Conservation (phyloP, 306 rosid species). For the Medicago lupulina region DNA sequence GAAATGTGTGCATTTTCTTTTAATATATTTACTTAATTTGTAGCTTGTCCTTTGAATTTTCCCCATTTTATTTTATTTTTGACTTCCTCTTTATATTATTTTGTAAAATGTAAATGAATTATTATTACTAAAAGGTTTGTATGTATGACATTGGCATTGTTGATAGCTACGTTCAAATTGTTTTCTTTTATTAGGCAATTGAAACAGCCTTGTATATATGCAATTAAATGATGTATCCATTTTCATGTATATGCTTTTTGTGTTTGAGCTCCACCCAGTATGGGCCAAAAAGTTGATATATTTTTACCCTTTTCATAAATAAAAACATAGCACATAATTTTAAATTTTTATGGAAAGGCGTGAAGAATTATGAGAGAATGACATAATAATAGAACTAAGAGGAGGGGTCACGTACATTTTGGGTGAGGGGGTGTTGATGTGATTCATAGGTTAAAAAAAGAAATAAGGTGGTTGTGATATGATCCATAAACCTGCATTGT, state of each 20-base stretch:
- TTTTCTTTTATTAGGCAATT: not conserved
- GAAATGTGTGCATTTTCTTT: constrained; percentile 36
- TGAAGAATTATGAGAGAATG: constrained; percentile 41
- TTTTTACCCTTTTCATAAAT: not conserved
- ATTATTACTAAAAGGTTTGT: constrained; percentile 19
- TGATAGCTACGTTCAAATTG: constrained; percentile 9
- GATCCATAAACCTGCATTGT: constrained; percentile 39
- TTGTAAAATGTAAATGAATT: constrained; percentile 52
- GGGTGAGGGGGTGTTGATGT: constrained; percentile 26
- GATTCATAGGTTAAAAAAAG: constrained; percentile 40
- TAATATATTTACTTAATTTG: not conserved
- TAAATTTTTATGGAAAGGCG: not conserved
- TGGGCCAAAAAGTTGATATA: not conserved
- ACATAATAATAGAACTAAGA: constrained; percentile 28
- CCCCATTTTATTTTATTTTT: not conserved
- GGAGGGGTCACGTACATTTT: not conserved
- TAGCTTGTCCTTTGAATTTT: constrained; percentile 17
- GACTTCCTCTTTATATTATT: not conserved
- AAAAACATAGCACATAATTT: not conserved
- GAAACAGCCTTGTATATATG: constrained; percentile 24
- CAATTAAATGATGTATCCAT: constrained; percentile 16
- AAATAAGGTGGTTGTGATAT: constrained; percentile 34
- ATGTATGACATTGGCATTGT: constrained; percentile 14
- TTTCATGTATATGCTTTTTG: constrained; percentile 19
- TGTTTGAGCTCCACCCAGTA: constrained; percentile 12